These are phyloP conservation scores for Staphylotrichum longicolle DNA, from an alignment of 495 filamentous ascomycete genomes.

Conservation along the genomic window DNA sequence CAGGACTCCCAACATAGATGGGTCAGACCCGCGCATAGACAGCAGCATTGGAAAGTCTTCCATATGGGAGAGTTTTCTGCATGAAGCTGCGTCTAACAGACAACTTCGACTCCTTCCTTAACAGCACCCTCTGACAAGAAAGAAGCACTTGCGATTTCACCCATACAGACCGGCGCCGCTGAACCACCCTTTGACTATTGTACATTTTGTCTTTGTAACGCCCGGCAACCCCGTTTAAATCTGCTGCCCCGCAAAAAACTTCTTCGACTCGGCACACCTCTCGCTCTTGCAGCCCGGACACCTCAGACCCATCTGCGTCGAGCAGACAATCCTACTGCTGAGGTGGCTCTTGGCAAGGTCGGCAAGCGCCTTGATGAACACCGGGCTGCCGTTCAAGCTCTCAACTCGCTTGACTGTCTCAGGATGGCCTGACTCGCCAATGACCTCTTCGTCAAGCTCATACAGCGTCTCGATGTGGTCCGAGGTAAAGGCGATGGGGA, in stretches of 20 bases:
- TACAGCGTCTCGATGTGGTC: constrained; percentile 98
- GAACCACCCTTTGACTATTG: no score
- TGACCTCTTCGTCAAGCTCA: constrained; percentile 94
- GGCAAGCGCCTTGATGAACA: constrained; percentile 89
- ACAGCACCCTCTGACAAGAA: no score
- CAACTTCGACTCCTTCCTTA: no score
- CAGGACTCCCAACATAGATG: no score
- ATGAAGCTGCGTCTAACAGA: no score
- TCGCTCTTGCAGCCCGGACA: constrained; percentile 95
- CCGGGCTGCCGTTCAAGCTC: constrained; percentile 85
- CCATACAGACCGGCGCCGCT: no score
- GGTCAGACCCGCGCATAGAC: no score
- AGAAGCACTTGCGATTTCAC: no score
- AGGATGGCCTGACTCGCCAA: constrained; percentile 76
- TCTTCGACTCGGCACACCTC: constrained; percentile 84
- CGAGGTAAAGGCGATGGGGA: constrained; percentile 96
- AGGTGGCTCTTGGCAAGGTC: constrained; percentile 81
- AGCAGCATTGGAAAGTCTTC: no score
- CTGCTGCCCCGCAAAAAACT: constrained; percentile 72
- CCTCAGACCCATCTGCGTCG: constrained; percentile 81
- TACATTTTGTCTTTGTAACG: no score
- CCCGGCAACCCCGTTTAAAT: background rate
- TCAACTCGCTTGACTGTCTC: constrained; percentile 85
- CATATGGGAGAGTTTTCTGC: no score
- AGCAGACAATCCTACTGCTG: constrained; percentile 61